Conservation (phyloP, 2,329 filamentous ascomycete species). For the Pestalotiopsis sp. region DNA sequence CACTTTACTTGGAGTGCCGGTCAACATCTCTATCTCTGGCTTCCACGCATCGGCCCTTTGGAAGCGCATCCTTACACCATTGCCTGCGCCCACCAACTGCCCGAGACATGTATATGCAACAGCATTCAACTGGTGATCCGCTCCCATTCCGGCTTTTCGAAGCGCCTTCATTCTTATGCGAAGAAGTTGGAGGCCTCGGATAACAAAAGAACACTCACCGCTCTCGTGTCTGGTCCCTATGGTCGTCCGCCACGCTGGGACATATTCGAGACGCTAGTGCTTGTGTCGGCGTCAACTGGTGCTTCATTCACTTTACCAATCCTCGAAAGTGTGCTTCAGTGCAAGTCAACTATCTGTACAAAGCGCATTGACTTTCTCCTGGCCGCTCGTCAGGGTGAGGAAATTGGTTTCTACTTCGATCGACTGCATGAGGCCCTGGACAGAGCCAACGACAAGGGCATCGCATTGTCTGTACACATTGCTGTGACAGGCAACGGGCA, state of each 20-base stretch:
- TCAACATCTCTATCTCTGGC: constrained; percentile 65
- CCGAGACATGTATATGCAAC: constrained; percentile 58
- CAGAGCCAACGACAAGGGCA: constrained; percentile 44
- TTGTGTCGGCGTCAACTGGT: constrained; percentile 66
- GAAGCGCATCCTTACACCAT: constrained; percentile 67
- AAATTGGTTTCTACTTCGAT: constrained; percentile 58
- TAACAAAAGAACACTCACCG: constrained; percentile 39
- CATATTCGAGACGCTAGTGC: constrained; percentile 60
- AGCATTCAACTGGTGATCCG: constrained; percentile 62
- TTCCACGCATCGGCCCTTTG: constrained; percentile 55
- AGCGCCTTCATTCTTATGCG: constrained; percentile 52
- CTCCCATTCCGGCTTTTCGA: constrained; percentile 60
- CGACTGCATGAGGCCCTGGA: constrained; percentile 50
- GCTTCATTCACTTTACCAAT: constrained; percentile 64
- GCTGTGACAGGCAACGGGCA: constrained; percentile 50
- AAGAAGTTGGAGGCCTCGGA: constrained; percentile 34
- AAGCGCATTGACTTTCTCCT: constrained; percentile 57
- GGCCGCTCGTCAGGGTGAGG: constrained; percentile 52
- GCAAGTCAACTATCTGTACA: constrained; percentile 46
- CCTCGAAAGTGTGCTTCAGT: constrained; percentile 55
- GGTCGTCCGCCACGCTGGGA: constrained; percentile 59
- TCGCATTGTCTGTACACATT: constrained; percentile 56
- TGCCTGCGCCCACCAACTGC: constrained; percentile 55
- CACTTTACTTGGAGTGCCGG: constrained; percentile 63
- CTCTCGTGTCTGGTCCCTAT: constrained; percentile 60